A percentile compares a stretch with the other conserved stretches of the same genome.
phyloP scores from a whole-genome alignment of 1,284 basidiomycete species.

The Omphalotus olearius region DNA sequence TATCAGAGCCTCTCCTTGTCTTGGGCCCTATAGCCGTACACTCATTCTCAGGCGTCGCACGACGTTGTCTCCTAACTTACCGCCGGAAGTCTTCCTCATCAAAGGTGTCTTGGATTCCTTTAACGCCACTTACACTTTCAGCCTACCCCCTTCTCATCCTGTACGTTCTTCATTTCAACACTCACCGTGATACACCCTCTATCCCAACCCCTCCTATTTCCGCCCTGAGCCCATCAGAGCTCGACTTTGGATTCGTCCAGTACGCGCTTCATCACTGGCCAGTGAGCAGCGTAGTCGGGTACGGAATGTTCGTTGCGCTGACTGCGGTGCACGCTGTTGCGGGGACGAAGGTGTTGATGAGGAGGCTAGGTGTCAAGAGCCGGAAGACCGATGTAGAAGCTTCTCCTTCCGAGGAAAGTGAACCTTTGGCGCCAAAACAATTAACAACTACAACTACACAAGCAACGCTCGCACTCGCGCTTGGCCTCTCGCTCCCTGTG shows the following conservation, averaged over 20 bases:
- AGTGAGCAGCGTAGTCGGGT: slow-evolving; percentile 52
- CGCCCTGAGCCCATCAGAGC: slow-evolving; percentile 61
- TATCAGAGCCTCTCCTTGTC: slow-evolving; percentile 62
- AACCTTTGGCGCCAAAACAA: background rate
- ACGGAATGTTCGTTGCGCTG: slow-evolving; percentile 49
- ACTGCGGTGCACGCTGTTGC: slow-evolving; percentile 55
- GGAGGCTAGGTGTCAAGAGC: background rate
- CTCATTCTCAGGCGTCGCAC: slow-evolving; percentile 47
- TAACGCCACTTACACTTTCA: slow-evolving; percentile 46
- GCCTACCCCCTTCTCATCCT: slow-evolving; percentile 53
- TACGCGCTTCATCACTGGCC: slow-evolving; percentile 59
- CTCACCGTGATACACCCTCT: slow-evolving; percentile 53
- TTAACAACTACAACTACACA: too few relatives aligned
- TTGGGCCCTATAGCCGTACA: slow-evolving; percentile 58
- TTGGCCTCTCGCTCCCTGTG: slow-evolving; percentile 40
- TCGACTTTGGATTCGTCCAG: slow-evolving; percentile 76
- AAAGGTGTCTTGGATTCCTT: slow-evolving; percentile 18
- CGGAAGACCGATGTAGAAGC: background rate
- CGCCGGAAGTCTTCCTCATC: slow-evolving; percentile 24
- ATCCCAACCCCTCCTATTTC: slow-evolving; percentile 41
- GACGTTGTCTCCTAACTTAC: slow-evolving; percentile 34
- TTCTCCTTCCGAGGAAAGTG: background rate
- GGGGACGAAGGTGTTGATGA: slow-evolving; percentile 30
- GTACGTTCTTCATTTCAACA: slow-evolving; percentile 60
- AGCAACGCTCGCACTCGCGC: slow-evolving; percentile 28